Evolutionary conservation across 345 rosid species (phyloP).

Genomic region (Fremontodendron californicum): DNA sequence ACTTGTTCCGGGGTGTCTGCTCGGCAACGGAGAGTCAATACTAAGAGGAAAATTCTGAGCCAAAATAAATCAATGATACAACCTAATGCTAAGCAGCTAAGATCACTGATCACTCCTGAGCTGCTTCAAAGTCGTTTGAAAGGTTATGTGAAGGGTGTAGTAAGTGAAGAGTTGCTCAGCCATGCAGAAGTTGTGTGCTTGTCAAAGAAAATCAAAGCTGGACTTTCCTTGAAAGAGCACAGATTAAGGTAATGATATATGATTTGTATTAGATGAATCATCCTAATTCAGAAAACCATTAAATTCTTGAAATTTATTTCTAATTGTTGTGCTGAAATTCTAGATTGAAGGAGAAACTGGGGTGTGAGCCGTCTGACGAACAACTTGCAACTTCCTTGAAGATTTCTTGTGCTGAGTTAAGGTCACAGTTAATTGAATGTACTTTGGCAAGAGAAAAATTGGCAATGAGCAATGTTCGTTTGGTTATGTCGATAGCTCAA

Average conservation of each 20-base stretch:
- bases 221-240: background rate
- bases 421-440: background rate
- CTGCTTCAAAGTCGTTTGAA: background rate
- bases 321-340: constrained; percentile 23
- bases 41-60: constrained; percentile 41
- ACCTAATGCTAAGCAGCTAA: background rate
- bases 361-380: background rate
- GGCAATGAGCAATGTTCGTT: background rate
- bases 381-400: background rate
- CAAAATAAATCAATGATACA: constrained; percentile 25
- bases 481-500: background rate
- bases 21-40: constrained; percentile 61
- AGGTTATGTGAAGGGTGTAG: background rate
- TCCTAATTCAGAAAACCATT: no score
- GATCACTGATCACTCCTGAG: background rate
- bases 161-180: background rate
- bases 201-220: background rate
- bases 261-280: background rate
- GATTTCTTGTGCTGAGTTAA: background rate
- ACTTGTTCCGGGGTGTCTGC: constrained; percentile 80
- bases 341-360: constrained; percentile 51
- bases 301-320: background rate
- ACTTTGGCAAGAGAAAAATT: background rate
- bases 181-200: background rate
- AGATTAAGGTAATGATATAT: background rate